Evolutionary conservation across 345 rosid genomes (phyloP), one percentile per base, ranked within the genome.

Genomic region (Eucalyptus victrix): DNA sequence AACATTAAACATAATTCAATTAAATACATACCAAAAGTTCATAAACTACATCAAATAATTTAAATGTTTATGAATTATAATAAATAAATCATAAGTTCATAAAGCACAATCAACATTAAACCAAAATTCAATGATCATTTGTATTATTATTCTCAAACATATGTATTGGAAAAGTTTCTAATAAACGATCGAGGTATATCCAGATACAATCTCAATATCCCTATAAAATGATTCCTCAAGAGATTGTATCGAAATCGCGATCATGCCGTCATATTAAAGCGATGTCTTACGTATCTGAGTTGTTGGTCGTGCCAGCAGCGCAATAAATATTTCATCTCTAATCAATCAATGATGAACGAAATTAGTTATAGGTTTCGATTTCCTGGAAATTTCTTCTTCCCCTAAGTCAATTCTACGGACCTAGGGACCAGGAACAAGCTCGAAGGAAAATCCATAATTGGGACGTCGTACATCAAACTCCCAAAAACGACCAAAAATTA

Each of bases 1-100:
- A 24, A 56, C 0, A 56, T 24, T 56, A 56, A 23, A 23, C 0
- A 19, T 21, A 0, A 53, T 19, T 1, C 1, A 53, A 56, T 56
- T 24, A 5, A 23, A 56, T 0, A 4, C 3, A 0, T 56, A 5
- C 6, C 3, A 56, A 56, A 0, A 0, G 0, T 24, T 56, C 3
- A 56, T 24, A 10, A 0, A 24, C 0, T 3, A 9, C 3, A 24
- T 24, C 13, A 24, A 56, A 56, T 24, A 24, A 56, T 56, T 56
- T 9, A 56, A 56, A 56, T 9, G 0, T 56, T 4, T 2, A 56
- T 4, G 0, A 1, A 24, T 56, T 13, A 24, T 1, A 24, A 23
- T 56, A 23, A 56, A 56, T 56, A 56, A 56, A 0, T 53, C 4
- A 56, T 4, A 56, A 23, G 13, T 23, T 4, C 24, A 53, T 53